phyloP scores from a whole-genome alignment of 2,329 filamentous ascomycete species.

The Colletotrichum sp. region DNA sequence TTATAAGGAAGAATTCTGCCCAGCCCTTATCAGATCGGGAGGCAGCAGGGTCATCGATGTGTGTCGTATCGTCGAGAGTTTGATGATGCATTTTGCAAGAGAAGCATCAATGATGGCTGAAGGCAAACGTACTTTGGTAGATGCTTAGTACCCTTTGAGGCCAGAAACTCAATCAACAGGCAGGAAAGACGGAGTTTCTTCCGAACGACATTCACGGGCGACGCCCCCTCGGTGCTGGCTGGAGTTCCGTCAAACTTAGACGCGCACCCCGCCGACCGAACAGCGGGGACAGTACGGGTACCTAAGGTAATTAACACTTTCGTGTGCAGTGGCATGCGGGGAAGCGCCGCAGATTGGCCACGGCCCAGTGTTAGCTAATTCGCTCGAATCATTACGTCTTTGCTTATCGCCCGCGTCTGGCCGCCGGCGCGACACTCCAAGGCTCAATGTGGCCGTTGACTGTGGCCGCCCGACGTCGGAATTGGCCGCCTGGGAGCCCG shows the following conservation, averaged over 20 bases:
- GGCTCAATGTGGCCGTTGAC: slow-evolving; percentile 2
- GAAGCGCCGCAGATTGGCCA: slow-evolving; percentile 5
- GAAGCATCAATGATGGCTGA: not conserved
- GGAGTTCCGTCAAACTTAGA: not conserved
- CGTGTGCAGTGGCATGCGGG: not conserved
- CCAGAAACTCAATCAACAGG: not conserved
- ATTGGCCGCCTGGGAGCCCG: slow-evolving; percentile 28
- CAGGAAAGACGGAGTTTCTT: not conserved
- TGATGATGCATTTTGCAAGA: not conserved
- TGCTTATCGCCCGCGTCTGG: slow-evolving; percentile 13
- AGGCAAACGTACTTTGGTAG: not conserved
- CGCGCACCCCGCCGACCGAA: not conserved
- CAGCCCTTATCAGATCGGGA: not conserved
- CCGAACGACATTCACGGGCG: not conserved
- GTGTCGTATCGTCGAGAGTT: not conserved
- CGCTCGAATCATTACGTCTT: slow-evolving; percentile 9
- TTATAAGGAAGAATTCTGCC: not conserved
- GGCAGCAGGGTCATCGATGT: not conserved
- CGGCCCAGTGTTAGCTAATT: slow-evolving; percentile 12
- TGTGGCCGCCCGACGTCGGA: slow-evolving; percentile 32
- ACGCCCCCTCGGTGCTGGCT: not conserved
- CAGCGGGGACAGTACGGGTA: not conserved
- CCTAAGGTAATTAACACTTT: not conserved
- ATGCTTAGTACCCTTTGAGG: not conserved
- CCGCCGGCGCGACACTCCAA: not conserved